Evolutionary conservation across 2,329 filamentous ascomycete species (phyloP).

Genomic region (Fusarium liriodendri): DNA sequence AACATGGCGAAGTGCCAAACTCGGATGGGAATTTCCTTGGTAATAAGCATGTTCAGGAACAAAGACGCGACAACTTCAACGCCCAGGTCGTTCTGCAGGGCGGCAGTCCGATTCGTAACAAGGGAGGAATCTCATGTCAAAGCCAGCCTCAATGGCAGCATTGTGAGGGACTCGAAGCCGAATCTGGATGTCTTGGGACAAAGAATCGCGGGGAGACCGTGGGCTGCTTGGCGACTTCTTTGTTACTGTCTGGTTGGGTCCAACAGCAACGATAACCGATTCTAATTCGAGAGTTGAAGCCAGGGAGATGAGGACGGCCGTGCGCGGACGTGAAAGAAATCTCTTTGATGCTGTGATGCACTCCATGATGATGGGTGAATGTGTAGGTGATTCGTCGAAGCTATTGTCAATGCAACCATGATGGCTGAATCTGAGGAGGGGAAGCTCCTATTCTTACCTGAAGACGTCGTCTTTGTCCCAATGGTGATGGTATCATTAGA

Average conservation of each 20-base stretch:
- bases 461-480: slow-evolving; percentile 24
- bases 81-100: not conserved
- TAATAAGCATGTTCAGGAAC: slow-evolving; percentile 39
- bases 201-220: slow-evolving; percentile 22
- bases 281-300: slow-evolving; percentile 21
- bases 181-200: slow-evolving; percentile 18
- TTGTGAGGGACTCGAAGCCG: slow-evolving; percentile 23
- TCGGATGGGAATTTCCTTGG: slow-evolving; percentile 10
- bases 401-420: slow-evolving; percentile 31
- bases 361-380: slow-evolving; percentile 14
- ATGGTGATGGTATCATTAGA: not conserved
- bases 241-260: slow-evolving; percentile 19
- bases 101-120: not conserved
- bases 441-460: not conserved
- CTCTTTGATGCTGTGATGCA: slow-evolving; percentile 27
- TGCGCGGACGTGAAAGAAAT: not conserved
- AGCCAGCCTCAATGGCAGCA: slow-evolving; percentile 8
- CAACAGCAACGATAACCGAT: not conserved
- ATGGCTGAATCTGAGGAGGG: not conserved
- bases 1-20: not conserved
- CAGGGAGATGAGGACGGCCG: not conserved
- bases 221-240: slow-evolving; percentile 26
- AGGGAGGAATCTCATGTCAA: slow-evolving; percentile 6
- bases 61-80: slow-evolving; percentile 22
- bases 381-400: not conserved